Base-by-base conservation (phyloP, 208 protist species). In the Angomonas desouzai region DNA sequence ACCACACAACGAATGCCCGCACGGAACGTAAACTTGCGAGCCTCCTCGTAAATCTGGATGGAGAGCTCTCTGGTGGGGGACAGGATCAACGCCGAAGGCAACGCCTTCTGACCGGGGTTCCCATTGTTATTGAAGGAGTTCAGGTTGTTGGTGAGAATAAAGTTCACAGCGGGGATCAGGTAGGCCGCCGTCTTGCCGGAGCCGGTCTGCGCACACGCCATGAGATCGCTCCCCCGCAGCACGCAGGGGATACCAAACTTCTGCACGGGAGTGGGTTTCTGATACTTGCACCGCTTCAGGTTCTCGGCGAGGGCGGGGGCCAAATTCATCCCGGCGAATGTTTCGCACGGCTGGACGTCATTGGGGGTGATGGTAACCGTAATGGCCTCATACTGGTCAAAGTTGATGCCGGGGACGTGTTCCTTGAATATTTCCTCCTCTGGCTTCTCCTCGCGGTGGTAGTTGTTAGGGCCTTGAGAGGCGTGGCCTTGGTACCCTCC, bases 121-220 rank as follows among this genome's bases (percentile, higher is more conserved):
- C 68, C 70, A 29, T 55, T 61, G 33, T 74, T 66, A 28, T 66
- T 68, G 49, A 51, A 48, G 27, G 76, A 76, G 67, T 84, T 87
- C 43, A 82, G 28, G 64, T 79, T 85, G 70, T 94, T 94, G 30
- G 80, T 58, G 27, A 92, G 72, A 72, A 94, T 91, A 55, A 85
- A 84, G 66, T 91, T 92, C 56, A 99, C 96, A 36, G 97, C 96
- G 18, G 98, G 98, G 22, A 99, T 75, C 1, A 99, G 81, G 81
- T 99, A 99, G 22, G 98, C 97, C 27, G 97, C 98, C 2, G 98
- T 99, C 85, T 99, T 99, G 61, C 98, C 98, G 18, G 97, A 99
- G 56, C 97, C 98, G 22, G 98, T 99, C 85, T 99, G 98, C 6
- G 98, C 98, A 69, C 98, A 99, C 3, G 96, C 97, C 97, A 99